Percentiles rank a stretch among this genome's conserved stretches.
Conservation (phyloP, 495 filamentous ascomycete species). For the Polyplosphaeria fusca region DNA sequence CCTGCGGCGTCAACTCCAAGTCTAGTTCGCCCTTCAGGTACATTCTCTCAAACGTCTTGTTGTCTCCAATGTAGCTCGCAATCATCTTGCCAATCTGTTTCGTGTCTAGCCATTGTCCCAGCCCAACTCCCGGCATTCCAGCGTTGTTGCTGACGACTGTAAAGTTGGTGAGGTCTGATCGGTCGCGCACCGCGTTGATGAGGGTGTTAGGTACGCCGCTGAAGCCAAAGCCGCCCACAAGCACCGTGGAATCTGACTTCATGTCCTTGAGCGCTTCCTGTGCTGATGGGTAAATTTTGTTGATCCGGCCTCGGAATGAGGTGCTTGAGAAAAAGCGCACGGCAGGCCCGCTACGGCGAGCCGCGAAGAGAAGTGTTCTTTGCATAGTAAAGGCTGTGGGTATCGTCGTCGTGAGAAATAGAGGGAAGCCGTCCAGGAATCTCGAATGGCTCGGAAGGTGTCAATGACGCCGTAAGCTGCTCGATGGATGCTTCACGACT, state of each 20-base stretch:
- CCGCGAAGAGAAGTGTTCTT: constrained; percentile 25
- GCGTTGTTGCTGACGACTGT: constrained; percentile 33
- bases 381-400: constrained; percentile 18
- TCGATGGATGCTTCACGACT: too few relatives aligned
- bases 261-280: constrained; percentile 32
- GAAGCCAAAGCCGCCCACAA: constrained; percentile 32
- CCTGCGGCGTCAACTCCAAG: constrained; percentile 85
- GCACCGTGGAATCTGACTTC: constrained; percentile 21
- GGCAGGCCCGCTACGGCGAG: constrained; percentile 14
- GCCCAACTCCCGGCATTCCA: constrained; percentile 28
- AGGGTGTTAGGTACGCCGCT: constrained; percentile 30
- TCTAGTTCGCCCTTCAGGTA: constrained; percentile 84
- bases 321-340: constrained; percentile 26
- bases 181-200: constrained; percentile 31
- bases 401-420: background rate
- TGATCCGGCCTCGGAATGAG: constrained; percentile 11
- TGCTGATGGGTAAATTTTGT: constrained; percentile 32
- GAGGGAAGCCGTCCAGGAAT: background rate
- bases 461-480: too few relatives aligned
- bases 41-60: constrained; percentile 87
- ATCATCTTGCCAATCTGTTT: constrained; percentile 91
- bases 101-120: constrained; percentile 27
- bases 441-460: too few relatives aligned
- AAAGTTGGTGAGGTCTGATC: constrained; percentile 27
- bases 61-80: constrained; percentile 86